Conservation (phyloP, 108 stramenopile species). For the Bacterosira constricta region DNA sequence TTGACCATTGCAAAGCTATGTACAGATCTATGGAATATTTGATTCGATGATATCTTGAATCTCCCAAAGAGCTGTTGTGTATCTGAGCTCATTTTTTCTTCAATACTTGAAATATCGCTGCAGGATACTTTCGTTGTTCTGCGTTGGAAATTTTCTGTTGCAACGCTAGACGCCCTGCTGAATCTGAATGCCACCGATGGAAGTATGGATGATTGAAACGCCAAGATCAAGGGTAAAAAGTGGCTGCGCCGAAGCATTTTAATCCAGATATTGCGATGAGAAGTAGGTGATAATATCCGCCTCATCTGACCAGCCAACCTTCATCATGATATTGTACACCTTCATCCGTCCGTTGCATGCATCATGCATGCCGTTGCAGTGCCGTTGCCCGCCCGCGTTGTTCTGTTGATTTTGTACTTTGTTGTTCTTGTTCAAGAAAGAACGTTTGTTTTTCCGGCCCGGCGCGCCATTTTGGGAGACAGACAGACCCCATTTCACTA, state of each 20-base stretch:
- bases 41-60: slow-evolving; percentile 66
- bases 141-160: not conserved
- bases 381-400: no score
- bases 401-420: no score
- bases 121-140: not conserved
- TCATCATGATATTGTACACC: no score
- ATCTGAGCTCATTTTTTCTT: not conserved
- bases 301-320: no score
- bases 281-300: not conserved
- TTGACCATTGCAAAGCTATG: slow-evolving; percentile 80
- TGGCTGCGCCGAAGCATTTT: not conserved
- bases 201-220: not conserved
- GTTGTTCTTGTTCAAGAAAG: not conserved
- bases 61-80: slow-evolving; percentile 61
- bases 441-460: not conserved
- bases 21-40: slow-evolving; percentile 65
- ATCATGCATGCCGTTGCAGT: no score
- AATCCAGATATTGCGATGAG: not conserved
- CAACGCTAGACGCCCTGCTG: not conserved
- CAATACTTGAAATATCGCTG: not conserved
- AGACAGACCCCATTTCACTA: not conserved
- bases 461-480: not conserved
- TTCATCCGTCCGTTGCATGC: no score
- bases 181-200: not conserved
- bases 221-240: slow-evolving; percentile 2